A percentile compares a stretch with the other conserved stretches of the same genome.
Evolutionary conservation across 805 yeast species (phyloP).

Genomic region (Candida awuae): DNA sequence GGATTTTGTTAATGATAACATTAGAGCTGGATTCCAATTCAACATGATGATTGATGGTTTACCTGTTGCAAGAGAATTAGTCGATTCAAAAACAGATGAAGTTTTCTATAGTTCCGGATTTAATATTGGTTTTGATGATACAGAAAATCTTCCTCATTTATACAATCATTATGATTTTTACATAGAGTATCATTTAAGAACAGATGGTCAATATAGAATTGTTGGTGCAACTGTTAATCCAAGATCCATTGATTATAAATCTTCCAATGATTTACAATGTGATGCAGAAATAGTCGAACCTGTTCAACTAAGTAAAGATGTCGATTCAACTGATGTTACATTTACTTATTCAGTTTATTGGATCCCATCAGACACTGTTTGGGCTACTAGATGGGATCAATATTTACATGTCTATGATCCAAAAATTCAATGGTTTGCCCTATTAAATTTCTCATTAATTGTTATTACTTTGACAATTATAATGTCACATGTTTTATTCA

Average conservation of each 20-base stretch:
- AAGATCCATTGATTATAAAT: slow-evolving; percentile 34
- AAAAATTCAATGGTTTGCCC: slow-evolving; percentile 91
- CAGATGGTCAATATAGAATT: slow-evolving; percentile 63
- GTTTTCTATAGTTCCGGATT: slow-evolving; percentile 76
- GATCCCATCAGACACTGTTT: slow-evolving; percentile 59
- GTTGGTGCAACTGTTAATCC: slow-evolving; percentile 86
- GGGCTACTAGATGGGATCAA: slow-evolving; percentile 99
- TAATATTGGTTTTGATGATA: slow-evolving; percentile 64
- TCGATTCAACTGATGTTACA: slow-evolving; percentile 45
- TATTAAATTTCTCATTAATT: slow-evolving; percentile 76
- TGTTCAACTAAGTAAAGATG: slow-evolving; percentile 40
- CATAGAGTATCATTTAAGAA: slow-evolving; percentile 77
- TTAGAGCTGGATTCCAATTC: slow-evolving; percentile 74
- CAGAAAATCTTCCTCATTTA: slow-evolving; percentile 45
- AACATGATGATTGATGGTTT: slow-evolving; percentile 94
- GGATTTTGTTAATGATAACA: slow-evolving; percentile 66
- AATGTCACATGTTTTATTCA: slow-evolving; percentile 68
- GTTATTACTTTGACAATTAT: slow-evolving; percentile 70
- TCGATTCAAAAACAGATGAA: slow-evolving; percentile 50
- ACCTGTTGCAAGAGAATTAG: slow-evolving; percentile 70
- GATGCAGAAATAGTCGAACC: slow-evolving; percentile 28
- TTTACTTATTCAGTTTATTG: slow-evolving; percentile 84
- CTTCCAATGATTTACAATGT: slow-evolving; percentile 16
- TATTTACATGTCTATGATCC: slow-evolving; percentile 89
- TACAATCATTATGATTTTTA: slow-evolving; percentile 74